phyloP scores from a whole-genome alignment of 345 rosid species.

The Salix purpurea region DNA sequence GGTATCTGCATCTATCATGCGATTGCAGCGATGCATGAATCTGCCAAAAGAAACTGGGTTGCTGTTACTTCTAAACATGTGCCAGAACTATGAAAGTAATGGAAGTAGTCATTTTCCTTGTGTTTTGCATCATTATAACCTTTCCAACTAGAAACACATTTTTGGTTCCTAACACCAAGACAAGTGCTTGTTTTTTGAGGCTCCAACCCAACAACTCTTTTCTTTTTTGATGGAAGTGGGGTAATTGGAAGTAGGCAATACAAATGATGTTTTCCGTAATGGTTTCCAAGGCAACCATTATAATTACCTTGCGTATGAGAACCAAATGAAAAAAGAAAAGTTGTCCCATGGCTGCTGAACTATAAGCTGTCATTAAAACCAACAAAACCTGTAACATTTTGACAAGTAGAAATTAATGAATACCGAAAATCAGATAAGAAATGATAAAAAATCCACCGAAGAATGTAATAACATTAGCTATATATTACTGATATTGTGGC shows the following conservation, averaged over 20 bases:
- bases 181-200: not conserved
- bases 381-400: slow-evolving; percentile 51
- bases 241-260: not conserved
- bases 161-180: not conserved
- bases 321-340: slow-evolving; percentile 92
- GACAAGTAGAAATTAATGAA: slow-evolving; percentile 14
- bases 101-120: not conserved
- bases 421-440: not conserved
- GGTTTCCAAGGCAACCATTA: not conserved
- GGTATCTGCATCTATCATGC: not conserved
- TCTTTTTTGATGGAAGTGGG: not conserved
- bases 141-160: not conserved
- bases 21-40: not conserved
- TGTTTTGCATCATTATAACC: not conserved
- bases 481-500: slow-evolving; percentile 71
- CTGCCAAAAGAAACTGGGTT: not conserved
- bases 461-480: slow-evolving; percentile 6
- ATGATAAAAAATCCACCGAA: not conserved
- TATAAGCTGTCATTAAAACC: slow-evolving; percentile 70
- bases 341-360: slow-evolving; percentile 94
- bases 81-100: not conserved
- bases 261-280: not conserved
- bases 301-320: slow-evolving; percentile 81
- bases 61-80: not conserved
- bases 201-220: too few relatives aligned